phyloP scores from a whole-genome alignment of 331 rosid species.

The Malus hybrid region DNA sequence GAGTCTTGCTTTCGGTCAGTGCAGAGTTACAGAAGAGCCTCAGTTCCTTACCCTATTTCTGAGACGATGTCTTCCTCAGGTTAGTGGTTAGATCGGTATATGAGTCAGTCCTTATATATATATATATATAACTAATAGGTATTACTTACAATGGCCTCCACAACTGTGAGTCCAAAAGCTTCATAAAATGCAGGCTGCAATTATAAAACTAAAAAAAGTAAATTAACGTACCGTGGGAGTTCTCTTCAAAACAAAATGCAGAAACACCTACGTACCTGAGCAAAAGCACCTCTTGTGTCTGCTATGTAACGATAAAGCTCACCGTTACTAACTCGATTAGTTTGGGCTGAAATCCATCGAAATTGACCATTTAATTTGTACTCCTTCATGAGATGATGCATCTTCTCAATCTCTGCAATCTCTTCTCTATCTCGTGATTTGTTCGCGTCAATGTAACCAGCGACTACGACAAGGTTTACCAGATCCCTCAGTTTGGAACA shows the following conservation, averaged over 20 bases:
- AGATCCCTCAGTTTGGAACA: conserved; percentile 62
- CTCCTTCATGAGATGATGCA: conserved; percentile 60
- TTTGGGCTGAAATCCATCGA: conserved; percentile 76
- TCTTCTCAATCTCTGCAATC: conserved; percentile 73
- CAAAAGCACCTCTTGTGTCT: conserved; percentile 71
- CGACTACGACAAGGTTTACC: conserved; percentile 71
- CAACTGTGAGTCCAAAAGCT: conserved; percentile 92
- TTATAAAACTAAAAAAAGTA: background rate
- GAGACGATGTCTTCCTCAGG: too few relatives aligned
- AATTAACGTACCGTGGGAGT: background rate
- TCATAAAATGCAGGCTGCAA: conserved; percentile 85
- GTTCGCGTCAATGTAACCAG: conserved; percentile 64
- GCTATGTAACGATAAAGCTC: conserved; percentile 83
- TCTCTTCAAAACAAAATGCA: background rate
- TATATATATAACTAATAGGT: too few relatives aligned
- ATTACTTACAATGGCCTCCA: conserved; percentile 40
- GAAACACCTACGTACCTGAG: conserved; percentile 45
- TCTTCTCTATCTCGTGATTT: conserved; percentile 81
- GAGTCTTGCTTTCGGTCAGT: too few relatives aligned
- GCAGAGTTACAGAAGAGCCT: too few relatives aligned
- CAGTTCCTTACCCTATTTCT: too few relatives aligned
- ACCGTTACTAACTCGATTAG: conserved; percentile 76
- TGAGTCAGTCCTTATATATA: too few relatives aligned
- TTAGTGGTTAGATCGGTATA: too few relatives aligned
- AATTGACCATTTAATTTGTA: conserved; percentile 51